These are phyloP conservation scores for Monilinia fructicola DNA, from an alignment of 2,329 filamentous ascomycete species.

Conservation along the genomic window DNA sequence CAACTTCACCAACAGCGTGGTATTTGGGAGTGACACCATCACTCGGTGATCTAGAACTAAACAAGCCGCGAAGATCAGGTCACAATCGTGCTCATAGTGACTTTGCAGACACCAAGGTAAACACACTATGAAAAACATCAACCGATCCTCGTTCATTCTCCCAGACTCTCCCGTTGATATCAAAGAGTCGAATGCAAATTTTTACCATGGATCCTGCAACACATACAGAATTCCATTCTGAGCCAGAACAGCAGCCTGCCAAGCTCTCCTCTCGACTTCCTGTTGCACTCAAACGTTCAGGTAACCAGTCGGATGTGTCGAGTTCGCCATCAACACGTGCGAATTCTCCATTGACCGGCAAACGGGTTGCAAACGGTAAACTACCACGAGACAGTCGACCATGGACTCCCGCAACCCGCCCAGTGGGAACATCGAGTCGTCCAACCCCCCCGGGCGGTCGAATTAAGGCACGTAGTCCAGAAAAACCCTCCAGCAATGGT, in stretches of 20 bases:
- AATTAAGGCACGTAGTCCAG: constrained; percentile 31
- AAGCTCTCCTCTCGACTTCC: constrained; percentile 35
- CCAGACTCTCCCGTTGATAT: constrained; percentile 13
- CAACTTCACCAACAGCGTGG: constrained; percentile 66
- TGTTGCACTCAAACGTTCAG: constrained; percentile 33
- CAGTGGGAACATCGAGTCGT: constrained; percentile 30
- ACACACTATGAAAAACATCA: constrained; percentile 33
- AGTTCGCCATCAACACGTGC: constrained; percentile 35
- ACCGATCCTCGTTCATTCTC: constrained; percentile 19
- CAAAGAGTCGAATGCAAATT: not conserved
- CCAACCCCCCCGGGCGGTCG: constrained; percentile 44
- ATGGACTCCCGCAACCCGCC: constrained; percentile 35
- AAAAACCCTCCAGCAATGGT: constrained; percentile 45
- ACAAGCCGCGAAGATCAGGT: constrained; percentile 39
- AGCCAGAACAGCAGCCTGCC: constrained; percentile 3
- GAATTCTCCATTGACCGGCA: constrained; percentile 52
- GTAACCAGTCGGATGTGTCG: constrained; percentile 47
- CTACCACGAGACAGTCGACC: constrained; percentile 33
- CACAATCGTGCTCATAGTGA: constrained; percentile 62
- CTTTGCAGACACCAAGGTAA: constrained; percentile 44
- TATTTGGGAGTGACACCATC: constrained; percentile 51
- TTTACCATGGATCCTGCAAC: not conserved
- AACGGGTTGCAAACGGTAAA: constrained; percentile 42
- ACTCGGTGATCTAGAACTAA: constrained; percentile 42
- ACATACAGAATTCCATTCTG: not conserved